phyloP scores from a whole-genome alignment of 169 alveolate genomes.

The Blepharisma undulans region DNA sequence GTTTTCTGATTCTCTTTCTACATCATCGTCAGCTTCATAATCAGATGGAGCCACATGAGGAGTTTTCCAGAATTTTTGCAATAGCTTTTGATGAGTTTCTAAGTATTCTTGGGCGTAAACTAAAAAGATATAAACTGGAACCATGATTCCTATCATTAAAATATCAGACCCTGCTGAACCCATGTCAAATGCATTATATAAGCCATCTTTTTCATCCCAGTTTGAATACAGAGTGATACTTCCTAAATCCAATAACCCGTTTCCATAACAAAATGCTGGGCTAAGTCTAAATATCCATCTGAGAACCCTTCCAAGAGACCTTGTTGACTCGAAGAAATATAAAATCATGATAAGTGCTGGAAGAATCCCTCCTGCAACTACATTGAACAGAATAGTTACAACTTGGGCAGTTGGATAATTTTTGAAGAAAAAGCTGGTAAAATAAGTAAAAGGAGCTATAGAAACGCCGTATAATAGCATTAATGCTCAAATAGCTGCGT shows the following conservation, averaged over 20 bases:
- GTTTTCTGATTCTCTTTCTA: conserved; percentile 1
- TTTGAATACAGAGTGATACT: conserved; percentile 14
- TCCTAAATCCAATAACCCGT: conserved; percentile 53
- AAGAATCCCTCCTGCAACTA: conserved; percentile 53
- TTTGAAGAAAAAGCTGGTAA: conserved; percentile 42
- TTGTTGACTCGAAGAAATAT: conserved; percentile 35
- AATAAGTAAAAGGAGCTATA: conserved; percentile 45
- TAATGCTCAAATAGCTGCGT: background rate
- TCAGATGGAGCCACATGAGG: conserved; percentile 41
- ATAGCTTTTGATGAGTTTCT: conserved; percentile 21
- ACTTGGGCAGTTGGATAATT: conserved; percentile 42
- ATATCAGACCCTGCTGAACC: conserved; percentile 47
- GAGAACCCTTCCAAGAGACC: conserved; percentile 23
- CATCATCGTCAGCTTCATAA: conserved; percentile 28
- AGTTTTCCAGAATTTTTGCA: background rate
- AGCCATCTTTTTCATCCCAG: background rate
- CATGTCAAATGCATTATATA: conserved; percentile 36
- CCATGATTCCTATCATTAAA: conserved; percentile 11
- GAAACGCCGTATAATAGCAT: conserved; percentile 43
- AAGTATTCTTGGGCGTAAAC: conserved; percentile 40
- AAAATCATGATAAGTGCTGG: conserved; percentile 41
- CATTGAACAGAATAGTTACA: conserved; percentile 39
- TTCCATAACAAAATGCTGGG: conserved; percentile 66
- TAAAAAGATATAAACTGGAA: conserved; percentile 18
- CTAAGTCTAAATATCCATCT: conserved; percentile 53